Evolutionary conservation across 2,329 filamentous ascomycete genomes (phyloP).

Genomic region (Trichoderma oligosporum): DNA sequence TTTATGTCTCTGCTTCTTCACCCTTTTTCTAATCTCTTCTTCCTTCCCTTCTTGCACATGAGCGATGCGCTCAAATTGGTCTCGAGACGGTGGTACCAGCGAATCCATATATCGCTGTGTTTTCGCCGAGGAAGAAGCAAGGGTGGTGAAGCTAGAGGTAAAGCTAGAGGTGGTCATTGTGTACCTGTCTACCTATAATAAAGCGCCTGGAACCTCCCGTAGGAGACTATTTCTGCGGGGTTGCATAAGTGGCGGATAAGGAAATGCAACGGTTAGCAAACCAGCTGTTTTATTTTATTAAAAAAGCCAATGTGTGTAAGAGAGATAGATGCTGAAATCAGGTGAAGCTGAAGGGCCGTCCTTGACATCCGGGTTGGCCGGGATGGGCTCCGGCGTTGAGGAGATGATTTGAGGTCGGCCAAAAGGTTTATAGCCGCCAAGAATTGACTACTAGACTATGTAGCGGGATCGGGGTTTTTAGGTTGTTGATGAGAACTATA

Average conservation of each 20-base stretch:
- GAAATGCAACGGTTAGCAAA: not conserved
- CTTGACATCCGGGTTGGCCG: conserved; percentile 4
- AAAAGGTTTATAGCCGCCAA: conserved; percentile 4
- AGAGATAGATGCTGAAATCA: not conserved
- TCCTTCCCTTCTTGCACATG: conserved; percentile 47
- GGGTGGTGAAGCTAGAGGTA: conserved; percentile 12
- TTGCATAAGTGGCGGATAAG: conserved; percentile 12
- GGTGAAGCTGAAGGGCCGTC: not conserved
- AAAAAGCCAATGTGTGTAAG: not conserved
- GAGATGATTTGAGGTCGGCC: not conserved
- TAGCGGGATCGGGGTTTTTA: conserved; percentile 2
- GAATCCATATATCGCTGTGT: conserved; percentile 49
- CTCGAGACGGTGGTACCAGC: conserved; percentile 43
- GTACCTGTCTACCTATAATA: not conserved
- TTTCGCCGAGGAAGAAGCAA: conserved; percentile 21
- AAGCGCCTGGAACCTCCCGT: conserved; percentile 14
- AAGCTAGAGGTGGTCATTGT: conserved; percentile 19
- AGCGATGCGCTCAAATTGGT: conserved; percentile 48
- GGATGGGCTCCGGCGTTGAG: not conserved
- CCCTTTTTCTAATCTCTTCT: conserved; percentile 41
- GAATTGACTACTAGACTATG: not conserved
- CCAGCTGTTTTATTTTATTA: not conserved
- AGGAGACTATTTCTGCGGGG: conserved; percentile 14
- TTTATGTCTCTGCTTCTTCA: conserved; percentile 36
- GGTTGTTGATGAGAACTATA: conserved; percentile 7